Percentiles rank a stretch among this genome's conserved stretches.
Evolutionary conservation across 192 early-diverging fungal species (phyloP).

Genomic region (Funneliformis geosporum): DNA sequence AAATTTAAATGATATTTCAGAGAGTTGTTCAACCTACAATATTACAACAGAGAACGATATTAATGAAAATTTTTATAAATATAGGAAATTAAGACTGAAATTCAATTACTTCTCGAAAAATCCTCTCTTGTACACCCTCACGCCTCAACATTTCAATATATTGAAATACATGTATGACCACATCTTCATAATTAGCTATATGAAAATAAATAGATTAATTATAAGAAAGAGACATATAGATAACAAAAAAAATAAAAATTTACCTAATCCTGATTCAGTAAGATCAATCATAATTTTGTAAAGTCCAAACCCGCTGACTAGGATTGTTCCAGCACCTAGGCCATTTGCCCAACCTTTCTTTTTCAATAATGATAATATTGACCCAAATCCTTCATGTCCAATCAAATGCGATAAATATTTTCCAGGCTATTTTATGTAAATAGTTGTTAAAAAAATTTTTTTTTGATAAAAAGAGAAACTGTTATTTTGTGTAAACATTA

Average conservation of each 20-base stretch:
- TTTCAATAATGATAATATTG: slow-evolving; percentile 78
- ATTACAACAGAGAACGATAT: background rate
- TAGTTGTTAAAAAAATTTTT: background rate
- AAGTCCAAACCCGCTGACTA: slow-evolving; percentile 59
- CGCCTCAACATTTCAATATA: slow-evolving; percentile 83
- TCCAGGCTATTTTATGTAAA: slow-evolving; percentile 53
- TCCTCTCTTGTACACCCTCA: slow-evolving; percentile 73
- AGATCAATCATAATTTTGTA: slow-evolving; percentile 78
- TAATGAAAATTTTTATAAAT: background rate
- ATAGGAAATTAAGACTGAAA: slow-evolving; percentile 2
- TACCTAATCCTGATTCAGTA: slow-evolving; percentile 73
- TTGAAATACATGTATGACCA: slow-evolving; percentile 80
- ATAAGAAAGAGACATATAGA: background rate
- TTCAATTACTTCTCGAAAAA: slow-evolving; percentile 78
- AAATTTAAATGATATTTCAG: slow-evolving; percentile 66
- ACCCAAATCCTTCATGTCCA: slow-evolving; percentile 83
- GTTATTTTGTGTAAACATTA: slow-evolving; percentile 13
- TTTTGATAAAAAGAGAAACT: background rate
- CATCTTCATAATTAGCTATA: slow-evolving; percentile 78
- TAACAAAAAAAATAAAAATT: too few relatives aligned
- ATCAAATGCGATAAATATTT: slow-evolving; percentile 80
- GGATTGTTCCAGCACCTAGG: slow-evolving; percentile 53
- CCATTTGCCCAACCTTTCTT: slow-evolving; percentile 73
- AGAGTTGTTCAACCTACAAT: slow-evolving; percentile 43
- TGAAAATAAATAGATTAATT: slow-evolving; percentile 37